A percentile compares a stretch with the other conserved stretches of the same genome.
phyloP scores from a whole-genome alignment of 1,284 basidiomycete species.

The Microbotryum saponariae region DNA sequence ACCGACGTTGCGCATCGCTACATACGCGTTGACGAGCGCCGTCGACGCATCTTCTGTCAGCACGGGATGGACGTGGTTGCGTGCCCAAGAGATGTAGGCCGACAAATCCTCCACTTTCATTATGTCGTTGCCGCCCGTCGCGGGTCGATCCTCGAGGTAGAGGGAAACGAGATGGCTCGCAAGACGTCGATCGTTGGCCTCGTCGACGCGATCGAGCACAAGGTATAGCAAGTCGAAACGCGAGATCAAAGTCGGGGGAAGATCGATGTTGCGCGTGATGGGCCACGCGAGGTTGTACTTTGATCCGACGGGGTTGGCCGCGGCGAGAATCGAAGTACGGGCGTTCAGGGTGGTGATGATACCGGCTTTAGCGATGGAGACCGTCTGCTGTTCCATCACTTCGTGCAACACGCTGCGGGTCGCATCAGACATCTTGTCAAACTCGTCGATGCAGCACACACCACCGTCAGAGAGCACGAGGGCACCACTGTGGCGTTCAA shows the following conservation, averaged over 20 bases:
- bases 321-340: conserved; percentile 90
- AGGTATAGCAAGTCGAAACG: conserved; percentile 98
- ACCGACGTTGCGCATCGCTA: conserved; percentile 86
- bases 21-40: conserved; percentile 81
- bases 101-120: conserved; percentile 81
- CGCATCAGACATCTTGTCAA: conserved; percentile 98
- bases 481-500: conserved; percentile 59
- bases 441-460: conserved; percentile 98
- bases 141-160: conserved; percentile 84
- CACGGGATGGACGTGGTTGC: conserved; percentile 78
- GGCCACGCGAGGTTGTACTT: conserved; percentile 60
- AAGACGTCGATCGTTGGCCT: conserved; percentile 74
- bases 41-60: conserved; percentile 77
- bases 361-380: conserved; percentile 98
- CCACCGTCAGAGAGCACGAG: conserved; percentile 94
- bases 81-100: conserved; percentile 88
- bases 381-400: conserved; percentile 99
- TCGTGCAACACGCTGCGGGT: conserved; percentile 95
- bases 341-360: conserved; percentile 98
- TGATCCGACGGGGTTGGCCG: conserved; percentile 92
- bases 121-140: conserved; percentile 61
- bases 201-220: conserved; percentile 90
- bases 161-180: conserved; percentile 88
- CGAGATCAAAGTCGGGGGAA: conserved; percentile 94
- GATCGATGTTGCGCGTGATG: conserved; percentile 50